These are phyloP conservation scores for Globisporangium nagaii DNA, from an alignment of 352 stramenopile genomes.

Conservation along the genomic window DNA sequence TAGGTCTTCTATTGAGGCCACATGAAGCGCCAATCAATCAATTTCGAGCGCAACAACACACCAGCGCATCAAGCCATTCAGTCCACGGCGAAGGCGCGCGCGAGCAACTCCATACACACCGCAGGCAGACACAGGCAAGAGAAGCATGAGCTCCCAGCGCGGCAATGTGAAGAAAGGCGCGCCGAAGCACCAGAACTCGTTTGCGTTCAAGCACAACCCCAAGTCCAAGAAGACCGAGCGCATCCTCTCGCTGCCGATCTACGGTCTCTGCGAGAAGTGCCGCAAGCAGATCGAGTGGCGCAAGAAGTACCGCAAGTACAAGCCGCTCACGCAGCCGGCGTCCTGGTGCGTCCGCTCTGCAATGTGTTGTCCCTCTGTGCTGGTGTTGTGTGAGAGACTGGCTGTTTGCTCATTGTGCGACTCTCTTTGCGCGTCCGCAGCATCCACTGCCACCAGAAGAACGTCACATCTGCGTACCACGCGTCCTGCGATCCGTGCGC, in stretches of 20 bases:
- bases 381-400: neutral
- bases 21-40: slow-evolving; percentile 7
- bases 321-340: slow-evolving; percentile 91
- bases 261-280: slow-evolving; percentile 92
- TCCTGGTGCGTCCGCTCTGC: slow-evolving; percentile 64
- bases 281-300: slow-evolving; percentile 97
- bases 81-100: neutral
- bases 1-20: neutral
- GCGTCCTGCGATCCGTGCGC: slow-evolving; percentile 90
- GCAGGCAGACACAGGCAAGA: neutral
- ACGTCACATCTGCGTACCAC: slow-evolving; percentile 93
- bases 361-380: neutral
- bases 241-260: slow-evolving; percentile 89
- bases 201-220: slow-evolving; percentile 97
- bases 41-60: neutral
- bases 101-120: too few species aligned
- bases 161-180: slow-evolving; percentile 84
- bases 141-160: slow-evolving; percentile 77
- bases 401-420: neutral
- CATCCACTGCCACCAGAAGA: slow-evolving; percentile 90
- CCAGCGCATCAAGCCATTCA: neutral
- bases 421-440: slow-evolving; percentile 28
- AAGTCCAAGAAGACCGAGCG: slow-evolving; percentile 97
- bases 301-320: slow-evolving; percentile 99
- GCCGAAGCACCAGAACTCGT: slow-evolving; percentile 97